Evolutionary conservation across 164 flowering plant species (phyloP), one percentile per base, ranked within the genome.

Genomic region (Umbellularia californica): DNA sequence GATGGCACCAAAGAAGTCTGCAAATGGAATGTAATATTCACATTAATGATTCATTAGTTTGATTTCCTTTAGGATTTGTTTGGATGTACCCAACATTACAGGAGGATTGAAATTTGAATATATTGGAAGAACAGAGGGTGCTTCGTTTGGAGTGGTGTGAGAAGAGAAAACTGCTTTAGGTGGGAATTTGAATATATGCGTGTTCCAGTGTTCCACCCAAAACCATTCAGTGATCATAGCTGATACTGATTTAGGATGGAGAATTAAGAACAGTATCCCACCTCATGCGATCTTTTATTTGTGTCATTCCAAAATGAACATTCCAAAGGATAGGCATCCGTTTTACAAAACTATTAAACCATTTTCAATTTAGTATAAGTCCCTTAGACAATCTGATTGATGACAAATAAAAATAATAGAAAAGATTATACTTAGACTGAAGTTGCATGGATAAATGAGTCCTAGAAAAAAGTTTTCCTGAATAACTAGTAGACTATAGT

Each of bases 1-100:
- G 6, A 86, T 82, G 64, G 88, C 88, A 70, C 88, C 87, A 55
- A 86, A 86, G 84, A 84, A 86, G 75, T 84, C 87, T 83, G 83
- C 79, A 72, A 66, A 70, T 41, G 22, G 27, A 67, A 28, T 55
- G n/a, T 55, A 7, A 20, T 55, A 14, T 20, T 14, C 17, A 52
- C 13, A 19, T 55, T 15, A 55, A 55, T 15, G 60, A 15, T 55
- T 20, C n/a, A 55, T 20, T 2, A 15, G n/a, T 19, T 17, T 55
- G n/a, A 55, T 55, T 55, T 55, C n/a, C 60, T 55, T 3, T 52
- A 4, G 58, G 15, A 14, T 52, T 13, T 52, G 58, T 52, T 13
- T 55, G 60, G 5, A 55, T 55, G 60, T 55, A 55, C n/a, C 60
- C 17, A 55, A 5, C 17, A 55, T 55, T 12, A 14, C 60, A 55